phyloP scores from a whole-genome alignment of 257 asterid species.

The Schizonepeta tenuifolia region DNA sequence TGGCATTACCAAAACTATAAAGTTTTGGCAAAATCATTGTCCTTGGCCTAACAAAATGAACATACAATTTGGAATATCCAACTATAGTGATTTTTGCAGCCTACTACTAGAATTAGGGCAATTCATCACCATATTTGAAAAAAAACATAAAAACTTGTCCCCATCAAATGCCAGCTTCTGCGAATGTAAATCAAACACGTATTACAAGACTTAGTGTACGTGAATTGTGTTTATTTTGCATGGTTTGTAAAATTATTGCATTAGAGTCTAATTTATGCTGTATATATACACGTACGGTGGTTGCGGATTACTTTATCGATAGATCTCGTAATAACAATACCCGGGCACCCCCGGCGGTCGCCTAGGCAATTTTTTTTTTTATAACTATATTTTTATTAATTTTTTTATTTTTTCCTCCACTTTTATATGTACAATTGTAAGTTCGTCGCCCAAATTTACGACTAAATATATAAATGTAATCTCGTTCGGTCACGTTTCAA shows the following conservation, averaged over 20 bases:
- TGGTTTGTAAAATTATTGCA: background rate
- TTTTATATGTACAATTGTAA: too few relatives aligned
- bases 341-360: too few relatives aligned
- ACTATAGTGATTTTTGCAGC: background rate
- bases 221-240: background rate
- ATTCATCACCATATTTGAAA: background rate
- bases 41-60: constrained; percentile 21
- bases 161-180: background rate
- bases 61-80: background rate
- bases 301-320: too few relatives aligned
- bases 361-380: too few relatives aligned
- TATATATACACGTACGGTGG: background rate
- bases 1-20: background rate
- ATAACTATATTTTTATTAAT: too few relatives aligned
- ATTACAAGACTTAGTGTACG: too few relatives aligned
- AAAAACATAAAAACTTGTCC: background rate
- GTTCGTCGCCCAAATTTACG: too few relatives aligned
- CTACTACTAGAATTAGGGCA: background rate
- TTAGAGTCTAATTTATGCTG: background rate
- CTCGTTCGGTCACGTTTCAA: too few relatives aligned
- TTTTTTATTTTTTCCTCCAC: too few relatives aligned
- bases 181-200: background rate
- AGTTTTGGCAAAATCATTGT: constrained; percentile 22
- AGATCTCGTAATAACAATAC: too few relatives aligned
- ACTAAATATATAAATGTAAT: too few relatives aligned